Conservation (phyloP, 2,329 filamentous ascomycete species). For the Ascochyta fabae region DNA sequence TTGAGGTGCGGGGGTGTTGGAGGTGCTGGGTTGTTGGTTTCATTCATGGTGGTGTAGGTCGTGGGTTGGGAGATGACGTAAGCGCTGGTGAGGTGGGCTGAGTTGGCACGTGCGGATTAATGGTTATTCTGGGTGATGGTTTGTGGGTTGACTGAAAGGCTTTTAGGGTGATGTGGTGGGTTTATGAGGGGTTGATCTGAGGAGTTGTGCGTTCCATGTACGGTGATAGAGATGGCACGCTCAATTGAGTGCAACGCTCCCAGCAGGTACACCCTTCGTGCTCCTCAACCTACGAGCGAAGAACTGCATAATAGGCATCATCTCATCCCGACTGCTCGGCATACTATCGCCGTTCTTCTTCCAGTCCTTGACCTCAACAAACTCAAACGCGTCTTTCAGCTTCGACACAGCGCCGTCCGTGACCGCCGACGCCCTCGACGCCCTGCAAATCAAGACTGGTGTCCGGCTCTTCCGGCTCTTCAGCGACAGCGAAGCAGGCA, state of each 20-base stretch:
- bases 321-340: constrained; percentile 84
- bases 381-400: constrained; percentile 69
- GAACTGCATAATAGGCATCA: constrained; percentile 88
- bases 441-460: constrained; percentile 67
- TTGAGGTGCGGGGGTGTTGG: neutral
- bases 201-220: too few relatives aligned
- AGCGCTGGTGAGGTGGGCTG: neutral
- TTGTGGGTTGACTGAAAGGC: neutral
- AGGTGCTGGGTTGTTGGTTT: neutral
- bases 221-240: neutral
- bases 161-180: too few relatives aligned
- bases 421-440: constrained; percentile 58
- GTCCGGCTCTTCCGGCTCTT: constrained; percentile 63
- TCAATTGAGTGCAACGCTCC: constrained; percentile 57
- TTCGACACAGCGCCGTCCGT: constrained; percentile 68
- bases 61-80: constrained; percentile 8
- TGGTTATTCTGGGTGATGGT: too few relatives aligned
- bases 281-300: constrained; percentile 70
- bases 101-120: too few relatives aligned
- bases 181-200: too few relatives aligned
- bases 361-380: constrained; percentile 49
- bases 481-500: constrained; percentile 53
- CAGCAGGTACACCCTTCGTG: constrained; percentile 59
- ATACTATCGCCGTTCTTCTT: constrained; percentile 74
- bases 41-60: too few relatives aligned